Evolutionary conservation across 441 rosid species (phyloP).

Genomic region (Gossypium gossypioides): DNA sequence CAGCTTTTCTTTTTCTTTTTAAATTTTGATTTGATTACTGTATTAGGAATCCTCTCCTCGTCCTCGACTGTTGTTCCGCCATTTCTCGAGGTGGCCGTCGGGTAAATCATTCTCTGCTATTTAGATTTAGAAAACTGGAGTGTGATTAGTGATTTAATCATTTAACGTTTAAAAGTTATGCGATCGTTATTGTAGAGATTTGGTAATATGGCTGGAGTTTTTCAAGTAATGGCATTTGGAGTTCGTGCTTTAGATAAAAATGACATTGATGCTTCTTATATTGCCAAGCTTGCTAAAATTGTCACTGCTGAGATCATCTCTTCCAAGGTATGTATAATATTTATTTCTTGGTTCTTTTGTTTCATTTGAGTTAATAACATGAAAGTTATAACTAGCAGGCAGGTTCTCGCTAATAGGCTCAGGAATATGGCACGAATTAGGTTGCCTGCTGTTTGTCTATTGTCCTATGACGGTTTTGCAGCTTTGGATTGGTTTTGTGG

Average conservation of each 20-base stretch:
- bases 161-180: background rate
- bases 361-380: background rate
- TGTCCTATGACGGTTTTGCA: background rate
- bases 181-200: slow-evolving; percentile 48
- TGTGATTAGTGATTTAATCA: background rate
- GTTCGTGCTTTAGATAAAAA: slow-evolving; percentile 51
- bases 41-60: slow-evolving; percentile 79
- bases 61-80: slow-evolving; percentile 80
- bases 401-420: background rate
- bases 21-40: background rate
- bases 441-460: background rate
- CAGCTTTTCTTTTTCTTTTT: background rate
- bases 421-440: background rate
- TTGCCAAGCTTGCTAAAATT: slow-evolving; percentile 85
- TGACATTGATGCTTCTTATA: slow-evolving; percentile 59
- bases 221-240: slow-evolving; percentile 84
- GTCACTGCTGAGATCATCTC: slow-evolving; percentile 89
- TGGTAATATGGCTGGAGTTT: slow-evolving; percentile 87
- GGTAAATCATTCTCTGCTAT: slow-evolving; percentile 28
- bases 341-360: background rate
- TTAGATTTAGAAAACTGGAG: background rate
- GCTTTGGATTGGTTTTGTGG: background rate
- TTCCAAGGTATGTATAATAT: slow-evolving; percentile 51
- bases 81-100: slow-evolving; percentile 87
- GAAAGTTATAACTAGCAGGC: background rate